A percentile compares a stretch with the other conserved stretches of the same genome.
Conservation (phyloP, 768 basidiomycete genomes). For the Lactarius indigo region DNA sequence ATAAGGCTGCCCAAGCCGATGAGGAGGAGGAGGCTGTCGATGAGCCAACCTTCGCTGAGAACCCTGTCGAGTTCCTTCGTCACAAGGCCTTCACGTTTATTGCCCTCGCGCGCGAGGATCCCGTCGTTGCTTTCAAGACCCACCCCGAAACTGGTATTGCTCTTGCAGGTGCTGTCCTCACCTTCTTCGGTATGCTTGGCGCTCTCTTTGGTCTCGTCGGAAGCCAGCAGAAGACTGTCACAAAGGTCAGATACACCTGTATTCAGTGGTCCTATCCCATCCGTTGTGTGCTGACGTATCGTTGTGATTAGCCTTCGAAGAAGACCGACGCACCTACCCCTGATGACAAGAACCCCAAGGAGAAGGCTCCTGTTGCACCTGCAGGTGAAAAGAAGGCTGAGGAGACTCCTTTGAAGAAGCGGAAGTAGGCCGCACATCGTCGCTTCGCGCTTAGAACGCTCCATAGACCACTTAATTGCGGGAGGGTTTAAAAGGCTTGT, state of each 20-base stretch:
- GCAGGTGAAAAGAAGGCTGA: constrained; percentile 74
- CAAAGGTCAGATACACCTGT: constrained; percentile 47
- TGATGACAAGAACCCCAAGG: constrained; percentile 61
- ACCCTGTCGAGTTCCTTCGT: constrained; percentile 80
- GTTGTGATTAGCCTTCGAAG: constrained; percentile 54
- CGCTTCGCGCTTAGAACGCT: background rate
- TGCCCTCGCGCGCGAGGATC: constrained; percentile 70
- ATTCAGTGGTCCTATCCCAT: background rate
- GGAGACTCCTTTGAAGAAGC: constrained; percentile 68
- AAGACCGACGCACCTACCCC: constrained; percentile 66
- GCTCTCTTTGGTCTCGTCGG: constrained; percentile 77
- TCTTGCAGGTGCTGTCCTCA: constrained; percentile 68
- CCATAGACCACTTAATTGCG: background rate
- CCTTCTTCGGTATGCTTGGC: constrained; percentile 82
- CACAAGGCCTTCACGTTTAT: constrained; percentile 76
- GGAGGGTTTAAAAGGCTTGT: constrained; percentile 2
- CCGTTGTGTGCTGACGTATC: constrained; percentile 4
- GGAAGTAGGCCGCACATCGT: constrained; percentile 44
- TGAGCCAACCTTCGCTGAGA: constrained; percentile 55
- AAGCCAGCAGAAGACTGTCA: constrained; percentile 64
- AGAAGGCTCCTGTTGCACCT: constrained; percentile 63
- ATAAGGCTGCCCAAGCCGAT: constrained; percentile 45
- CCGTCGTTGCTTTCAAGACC: constrained; percentile 76
- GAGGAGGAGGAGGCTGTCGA: constrained; percentile 43
- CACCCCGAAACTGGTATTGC: constrained; percentile 86